Evolutionary conservation across 2,329 filamentous ascomycete genomes (phyloP).

Genomic region (Cytospora chrysosperma): DNA sequence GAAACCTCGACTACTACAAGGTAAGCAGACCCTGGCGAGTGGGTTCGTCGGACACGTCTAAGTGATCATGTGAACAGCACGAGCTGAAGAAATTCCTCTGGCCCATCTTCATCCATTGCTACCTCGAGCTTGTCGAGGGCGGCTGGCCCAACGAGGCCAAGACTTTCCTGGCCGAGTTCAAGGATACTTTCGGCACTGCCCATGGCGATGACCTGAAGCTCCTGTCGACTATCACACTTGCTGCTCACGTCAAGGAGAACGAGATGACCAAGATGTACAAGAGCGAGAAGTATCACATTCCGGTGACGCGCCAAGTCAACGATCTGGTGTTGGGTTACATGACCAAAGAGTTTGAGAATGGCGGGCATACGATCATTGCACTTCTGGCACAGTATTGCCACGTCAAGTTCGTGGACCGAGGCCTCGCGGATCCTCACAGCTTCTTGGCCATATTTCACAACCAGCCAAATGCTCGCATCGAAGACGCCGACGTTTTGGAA

Average conservation of each 20-base stretch:
- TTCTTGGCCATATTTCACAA: constrained; percentile 60
- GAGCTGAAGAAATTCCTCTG: constrained; percentile 86
- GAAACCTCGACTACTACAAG: constrained; percentile 92
- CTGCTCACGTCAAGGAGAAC: constrained; percentile 77
- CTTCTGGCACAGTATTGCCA: constrained; percentile 65
- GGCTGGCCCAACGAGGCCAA: constrained; percentile 71
- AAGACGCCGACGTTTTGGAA: constrained; percentile 62
- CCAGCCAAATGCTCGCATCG: constrained; percentile 60
- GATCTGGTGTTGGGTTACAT: constrained; percentile 52
- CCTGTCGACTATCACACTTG: constrained; percentile 71
- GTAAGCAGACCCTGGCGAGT: constrained; percentile 40
- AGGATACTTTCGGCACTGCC: constrained; percentile 67
- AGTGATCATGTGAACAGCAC: constrained; percentile 52
- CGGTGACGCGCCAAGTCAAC: constrained; percentile 63
- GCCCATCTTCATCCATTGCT: constrained; percentile 94
- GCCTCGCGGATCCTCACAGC: constrained; percentile 63
- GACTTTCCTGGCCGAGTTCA: constrained; percentile 69
- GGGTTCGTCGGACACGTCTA: neutral
- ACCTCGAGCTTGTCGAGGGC: constrained; percentile 73
- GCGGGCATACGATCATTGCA: constrained; percentile 74
- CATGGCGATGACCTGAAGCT: constrained; percentile 78
- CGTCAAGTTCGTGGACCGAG: constrained; percentile 57
- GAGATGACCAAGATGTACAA: constrained; percentile 76
- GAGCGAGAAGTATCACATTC: constrained; percentile 84
- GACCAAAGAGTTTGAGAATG: constrained; percentile 75